Evolutionary conservation across 192 early-diverging fungal species (phyloP), one percentile per base, ranked within the genome.

Genomic region (Gonapodya sp.): DNA sequence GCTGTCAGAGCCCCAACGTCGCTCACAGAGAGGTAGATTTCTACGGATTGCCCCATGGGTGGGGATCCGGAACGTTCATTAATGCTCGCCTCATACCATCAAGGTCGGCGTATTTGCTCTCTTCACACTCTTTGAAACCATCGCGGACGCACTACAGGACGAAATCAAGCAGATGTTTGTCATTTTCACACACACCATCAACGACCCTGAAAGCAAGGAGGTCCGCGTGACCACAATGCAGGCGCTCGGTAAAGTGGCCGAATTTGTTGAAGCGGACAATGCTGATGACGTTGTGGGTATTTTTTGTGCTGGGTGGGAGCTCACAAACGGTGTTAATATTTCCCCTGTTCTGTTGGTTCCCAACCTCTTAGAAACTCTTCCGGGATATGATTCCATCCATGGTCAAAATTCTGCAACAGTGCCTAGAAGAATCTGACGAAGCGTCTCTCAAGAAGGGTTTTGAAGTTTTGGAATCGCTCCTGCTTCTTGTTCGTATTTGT

Each of bases 71-170:
- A 36, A 0, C 30, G 8, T 72, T 1, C n/a, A 80, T 35, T 80
- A 36, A 82, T 36, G 16, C 81, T 34, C 32, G 35, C 73, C 14
- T 37, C 77, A n/a, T n/a, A n/a, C n/a, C n/a, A n/a, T n/a, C n/a
- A 16, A 92, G 84, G 92, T 96, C 73, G 96, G 95, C 35, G 88
- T 95, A 8, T 96, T 93, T 79, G 92, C 94, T 18, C 85, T 97
- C 36, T 94, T 94, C 83, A 89, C 94, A 72, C 86, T 97, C 79
- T 96, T 96, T 84, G 96, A 97, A 80, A 92, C 92, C 0, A 92
- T 94, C 80, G 89, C 93, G 18, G 95, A 96, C 79, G 85, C 86
- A 14, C 89, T 94, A 74, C 78, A 86, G 30, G 84, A 89, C 46
- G 82, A 78, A 36, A 81, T 87, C 82, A 84, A 85, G 74, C 86